Evolutionary conservation across 257 asterid genomes (phyloP), one percentile per base, ranked within the genome.

Genomic region (Solanum neorickii): DNA sequence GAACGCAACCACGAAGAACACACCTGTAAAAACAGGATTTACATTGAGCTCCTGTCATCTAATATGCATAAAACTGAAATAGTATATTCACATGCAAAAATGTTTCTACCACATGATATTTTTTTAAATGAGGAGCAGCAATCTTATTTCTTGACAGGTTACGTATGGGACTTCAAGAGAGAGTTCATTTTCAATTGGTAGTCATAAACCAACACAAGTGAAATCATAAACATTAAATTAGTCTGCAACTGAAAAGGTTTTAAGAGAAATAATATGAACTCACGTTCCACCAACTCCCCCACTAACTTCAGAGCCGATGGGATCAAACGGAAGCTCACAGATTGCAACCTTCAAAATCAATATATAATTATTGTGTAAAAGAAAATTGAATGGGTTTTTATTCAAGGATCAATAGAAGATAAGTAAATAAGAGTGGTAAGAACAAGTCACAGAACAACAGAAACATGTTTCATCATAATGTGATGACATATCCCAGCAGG

Each of bases 241-340:
- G 76, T 47, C 87, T 47, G 52, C 69, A 69, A 88, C 74, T 66
- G 12, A 33, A 73, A 84, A 87, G 47, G 73, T 49, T 65, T 86
- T 49, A 59, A 31, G 60, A 14, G 39, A 88, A 3, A 44, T 35
- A 78, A 44, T 44, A 74, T 35, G 89, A 84, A 91, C 99, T 94
- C 91, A 96, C 98, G 99, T 96, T 92, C 99, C 99, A 52, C 99
- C 99, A 87, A 96, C 98, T 86, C 99, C 99, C 87, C 99, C 99
- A 90, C 88, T 37, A 21, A 89, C 94, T 93, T 96, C 98, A 90
- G 99, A 94, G 93, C 99, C 94, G 92, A 96, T 85, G 46, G 99
- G 99, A 89, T 95, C 97, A 93, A 96, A 96, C n/a, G 99, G 99
- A 92, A 96, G 98, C 94, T 96, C 99, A 82, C 99, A 96, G 85